Evolutionary conservation across 2,329 filamentous ascomycete species (phyloP), one percentile per base, ranked within the genome.

Genomic region (Elsinoe necatrix): DNA sequence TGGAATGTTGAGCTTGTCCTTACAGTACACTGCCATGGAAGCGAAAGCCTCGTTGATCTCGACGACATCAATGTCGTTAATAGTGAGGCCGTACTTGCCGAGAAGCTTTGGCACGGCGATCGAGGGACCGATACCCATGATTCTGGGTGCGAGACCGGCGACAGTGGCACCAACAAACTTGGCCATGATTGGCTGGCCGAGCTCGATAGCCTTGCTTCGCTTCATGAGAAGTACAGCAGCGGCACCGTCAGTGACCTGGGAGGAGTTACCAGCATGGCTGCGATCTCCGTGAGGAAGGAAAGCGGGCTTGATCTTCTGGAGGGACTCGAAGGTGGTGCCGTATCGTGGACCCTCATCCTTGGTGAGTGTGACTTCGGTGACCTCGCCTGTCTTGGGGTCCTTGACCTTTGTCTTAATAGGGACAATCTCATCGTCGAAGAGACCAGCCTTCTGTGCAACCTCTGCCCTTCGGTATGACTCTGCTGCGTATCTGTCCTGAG

Each of bases 41-140:
- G 91, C 92, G 67, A 98, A 98, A 1, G 93, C 93, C 80, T 98
- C 93, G 77, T 98, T 98, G 68, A 98, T 75, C 80, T 97, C 93
- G 64, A 92, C 79, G 34, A 97, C 80, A 68, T 98, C 93, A 60
- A 93, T 81, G 65, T 97, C 93, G 58, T 85, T 81, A 55, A 95
- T 76, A 21, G 79, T 81, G 60, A 98, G 73, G 72, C 86, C 83
- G 79, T 86, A 84, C 75, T 93, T 85, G 67, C 74, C 73, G 45
- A 98, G 81, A 27, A 98, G 83, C 81, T 98, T 98, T 61, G 82
- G 82, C 60, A 85, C 82, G 18, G 81, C 82, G 62, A 82, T 72
- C 42, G 83, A 83, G 34, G 88, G 88, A 56, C 88, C 88, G 63
- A 97, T 95, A 62, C 92, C 93, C 93, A 98, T 98, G 75, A 98